phyloP scores from a whole-genome alignment of 129 eudicot genomes.

The Heracleum sosnowskyi region DNA sequence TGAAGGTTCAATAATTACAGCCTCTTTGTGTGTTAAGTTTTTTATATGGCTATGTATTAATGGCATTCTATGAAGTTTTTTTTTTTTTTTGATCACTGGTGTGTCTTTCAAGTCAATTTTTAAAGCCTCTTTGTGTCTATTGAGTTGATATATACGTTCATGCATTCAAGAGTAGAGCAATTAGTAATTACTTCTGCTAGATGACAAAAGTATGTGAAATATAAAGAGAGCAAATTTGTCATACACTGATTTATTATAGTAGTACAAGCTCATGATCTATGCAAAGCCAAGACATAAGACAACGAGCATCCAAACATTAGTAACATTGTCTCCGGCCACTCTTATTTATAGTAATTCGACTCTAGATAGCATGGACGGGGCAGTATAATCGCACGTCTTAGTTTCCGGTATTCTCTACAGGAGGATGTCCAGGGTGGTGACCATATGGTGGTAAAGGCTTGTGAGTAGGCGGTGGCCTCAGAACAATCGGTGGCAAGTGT shows the following conservation, averaged over 20 bases:
- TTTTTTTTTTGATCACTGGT: too few relatives aligned
- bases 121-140: too few relatives aligned
- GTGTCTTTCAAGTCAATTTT: too few relatives aligned
- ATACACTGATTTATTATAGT: background rate
- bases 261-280: background rate
- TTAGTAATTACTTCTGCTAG: too few relatives aligned
- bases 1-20: too few relatives aligned
- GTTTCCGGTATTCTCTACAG: background rate
- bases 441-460: background rate
- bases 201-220: background rate
- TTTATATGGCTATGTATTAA: too few relatives aligned
- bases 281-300: background rate
- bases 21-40: too few relatives aligned
- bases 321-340: background rate
- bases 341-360: background rate
- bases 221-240: background rate
- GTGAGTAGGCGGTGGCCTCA: conserved; percentile 8
- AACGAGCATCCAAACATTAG: background rate
- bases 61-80: too few relatives aligned
- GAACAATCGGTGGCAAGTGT: background rate
- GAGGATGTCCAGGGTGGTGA: conserved; percentile 7
- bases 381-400: background rate
- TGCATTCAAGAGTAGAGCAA: background rate
- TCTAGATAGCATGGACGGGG: too few relatives aligned
- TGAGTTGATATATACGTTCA: too few relatives aligned